Evolutionary conservation across 257 asterid genomes (phyloP), one percentile per base, ranked within the genome.

Genomic region (Catharanthus roseus): DNA sequence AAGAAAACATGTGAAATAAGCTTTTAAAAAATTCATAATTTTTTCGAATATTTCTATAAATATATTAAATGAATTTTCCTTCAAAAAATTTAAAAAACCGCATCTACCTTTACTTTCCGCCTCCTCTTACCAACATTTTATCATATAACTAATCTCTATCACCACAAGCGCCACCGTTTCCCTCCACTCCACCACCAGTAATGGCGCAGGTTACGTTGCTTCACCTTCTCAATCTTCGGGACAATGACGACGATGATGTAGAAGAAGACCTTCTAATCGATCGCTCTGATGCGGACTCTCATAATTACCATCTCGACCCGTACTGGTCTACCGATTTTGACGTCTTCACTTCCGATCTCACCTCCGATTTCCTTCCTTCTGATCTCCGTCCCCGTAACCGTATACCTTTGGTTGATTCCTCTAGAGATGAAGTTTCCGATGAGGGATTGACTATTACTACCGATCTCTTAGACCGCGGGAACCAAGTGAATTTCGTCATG

Each of bases 401-500:
- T 8, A 15, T 39, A 34, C 33, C 42, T 9, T 51, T 45, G 19
- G 45, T 42, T 53, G 70, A 38, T 18, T n/a, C n/a, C n/a, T n/a
- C n/a, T n/a, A n/a, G n/a, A n/a, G 85, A 70, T 45, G 72, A 49
- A 65, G 75, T 61, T 24, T 69, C 76, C 1, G 77, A 75, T 9
- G 53, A 72, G 13, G 85, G 72, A 29, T 72, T 74, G 55, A n/a
- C 71, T 57, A 6, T 66, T 39, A 50, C 77, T 6, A 19, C 77
- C 56, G 81, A 80, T 77, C 42, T 57, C 36, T 68, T 72, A 62
- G 71, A 76, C 67, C 77, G 79, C 34, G 78, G 67, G 68, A 79
- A 79, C 72, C 82, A 79, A 41, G 78, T 68, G 0, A 79, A 77
- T 62, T 82, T 79, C 71, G 80, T 82, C 73, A 82, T 82, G 78